Evolutionary conservation across 1,284 basidiomycete genomes (phyloP).

Genomic region (Singerocomus rubriflavus): DNA sequence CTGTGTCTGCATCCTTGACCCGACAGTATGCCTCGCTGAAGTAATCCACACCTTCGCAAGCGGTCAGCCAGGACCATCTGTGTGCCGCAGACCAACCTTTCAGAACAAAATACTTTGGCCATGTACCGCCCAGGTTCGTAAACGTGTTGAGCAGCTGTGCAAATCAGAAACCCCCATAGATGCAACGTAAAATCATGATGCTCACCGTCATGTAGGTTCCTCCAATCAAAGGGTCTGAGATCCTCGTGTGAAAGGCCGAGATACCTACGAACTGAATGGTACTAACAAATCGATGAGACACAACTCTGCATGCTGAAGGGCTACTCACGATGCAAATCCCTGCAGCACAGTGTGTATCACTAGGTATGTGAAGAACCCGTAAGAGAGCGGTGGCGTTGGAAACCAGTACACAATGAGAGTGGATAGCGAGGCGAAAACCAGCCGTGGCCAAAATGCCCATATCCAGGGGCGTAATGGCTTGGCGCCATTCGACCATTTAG

Average conservation of each 20-base stretch:
- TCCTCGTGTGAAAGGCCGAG: constrained; percentile 95
- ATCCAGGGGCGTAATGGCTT: constrained; percentile 85
- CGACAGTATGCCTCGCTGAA: constrained; percentile 83
- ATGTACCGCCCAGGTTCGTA: constrained; percentile 96
- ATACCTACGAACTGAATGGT: constrained; percentile 99
- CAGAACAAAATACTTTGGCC: constrained; percentile 92
- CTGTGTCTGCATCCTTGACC: constrained; percentile 52
- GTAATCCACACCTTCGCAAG: constrained; percentile 68
- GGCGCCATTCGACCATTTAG: constrained; percentile 83
- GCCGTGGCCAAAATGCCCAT: constrained; percentile 86
- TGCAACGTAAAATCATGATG: constrained; percentile 4
- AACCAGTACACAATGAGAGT: constrained; percentile 84
- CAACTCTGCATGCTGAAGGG: neutral
- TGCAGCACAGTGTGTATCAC: constrained; percentile 79
- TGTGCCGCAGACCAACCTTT: constrained; percentile 62
- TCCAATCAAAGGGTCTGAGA: constrained; percentile 96
- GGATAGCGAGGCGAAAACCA: constrained; percentile 71
- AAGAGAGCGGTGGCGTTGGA: constrained; percentile 72
- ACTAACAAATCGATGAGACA: constrained; percentile 39
- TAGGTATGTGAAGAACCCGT: constrained; percentile 81
- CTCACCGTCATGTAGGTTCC: constrained; percentile 97
- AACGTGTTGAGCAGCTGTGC: constrained; percentile 90
- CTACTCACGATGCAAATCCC: constrained; percentile 78
- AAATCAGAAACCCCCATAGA: constrained; percentile 8
- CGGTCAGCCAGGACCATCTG: constrained; percentile 7